These are phyloP conservation scores for Trichosporon sp. DNA, from an alignment of 1,284 basidiomycete species.

Conservation along the genomic window DNA sequence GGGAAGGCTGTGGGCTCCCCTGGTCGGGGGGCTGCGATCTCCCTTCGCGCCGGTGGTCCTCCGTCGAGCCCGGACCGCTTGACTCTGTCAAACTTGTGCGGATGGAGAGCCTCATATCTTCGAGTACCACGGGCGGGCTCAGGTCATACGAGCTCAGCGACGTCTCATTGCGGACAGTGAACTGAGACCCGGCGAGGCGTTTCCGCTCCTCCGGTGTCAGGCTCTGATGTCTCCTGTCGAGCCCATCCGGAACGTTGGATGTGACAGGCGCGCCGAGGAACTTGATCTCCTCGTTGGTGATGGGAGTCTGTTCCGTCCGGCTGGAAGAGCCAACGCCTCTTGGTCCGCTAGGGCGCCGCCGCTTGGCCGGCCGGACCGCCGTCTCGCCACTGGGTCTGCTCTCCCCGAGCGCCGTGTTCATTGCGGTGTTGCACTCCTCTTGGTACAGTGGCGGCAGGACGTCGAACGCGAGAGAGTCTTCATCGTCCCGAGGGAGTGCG, in stretches of 20 bases:
- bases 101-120: not conserved
- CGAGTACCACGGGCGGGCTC: not conserved
- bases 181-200: not conserved
- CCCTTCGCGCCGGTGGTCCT: not conserved
- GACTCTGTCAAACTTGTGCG: not conserved
- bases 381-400: not conserved
- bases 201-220: not conserved
- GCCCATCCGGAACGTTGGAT: not conserved
- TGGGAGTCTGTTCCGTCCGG: not conserved
- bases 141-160: not conserved
- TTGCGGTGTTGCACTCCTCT: not conserved
- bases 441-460: not conserved
- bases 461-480: not conserved
- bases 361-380: too few relatives aligned
- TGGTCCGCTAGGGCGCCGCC: too few relatives aligned
- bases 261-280: not conserved
- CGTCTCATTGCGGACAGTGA: not conserved
- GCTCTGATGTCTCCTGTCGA: not conserved
- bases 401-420: too few relatives aligned
- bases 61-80: too few relatives aligned
- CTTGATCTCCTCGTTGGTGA: not conserved
- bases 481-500: not conserved
- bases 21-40: not conserved
- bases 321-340: too few relatives aligned
- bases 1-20: not conserved